Conservation (phyloP, 2,329 filamentous ascomycete species). For the Tolypocladium pustulatum region DNA sequence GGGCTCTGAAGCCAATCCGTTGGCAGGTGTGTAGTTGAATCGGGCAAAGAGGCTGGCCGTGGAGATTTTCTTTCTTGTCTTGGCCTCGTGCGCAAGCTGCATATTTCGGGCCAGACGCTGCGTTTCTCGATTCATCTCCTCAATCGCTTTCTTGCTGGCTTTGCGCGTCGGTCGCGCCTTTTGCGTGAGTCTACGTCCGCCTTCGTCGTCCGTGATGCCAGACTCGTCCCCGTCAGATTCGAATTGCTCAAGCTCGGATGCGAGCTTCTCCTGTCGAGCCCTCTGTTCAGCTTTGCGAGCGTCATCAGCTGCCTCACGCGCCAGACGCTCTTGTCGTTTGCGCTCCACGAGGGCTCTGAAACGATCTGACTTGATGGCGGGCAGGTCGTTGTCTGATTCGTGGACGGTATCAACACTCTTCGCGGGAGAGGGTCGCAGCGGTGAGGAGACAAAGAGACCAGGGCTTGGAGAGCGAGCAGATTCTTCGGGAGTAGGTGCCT, state of each 20-base stretch:
- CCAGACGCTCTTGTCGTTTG: slow-evolving; percentile 62
- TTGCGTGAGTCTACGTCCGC: slow-evolving; percentile 58
- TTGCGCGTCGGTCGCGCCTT: slow-evolving; percentile 62
- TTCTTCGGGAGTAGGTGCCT: slow-evolving; percentile 19
- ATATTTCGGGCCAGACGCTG: slow-evolving; percentile 83
- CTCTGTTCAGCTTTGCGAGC: slow-evolving; percentile 33
- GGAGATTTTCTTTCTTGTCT: slow-evolving; percentile 82
- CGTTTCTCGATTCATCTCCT: slow-evolving; percentile 92
- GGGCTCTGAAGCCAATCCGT: slow-evolving; percentile 15
- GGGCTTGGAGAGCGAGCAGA: slow-evolving; percentile 22
- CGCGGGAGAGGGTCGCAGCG: slow-evolving; percentile 23
- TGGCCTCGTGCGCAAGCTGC: slow-evolving; percentile 82
- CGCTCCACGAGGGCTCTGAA: slow-evolving; percentile 63
- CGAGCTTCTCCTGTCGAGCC: slow-evolving; percentile 23
- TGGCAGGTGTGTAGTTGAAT: slow-evolving; percentile 60
- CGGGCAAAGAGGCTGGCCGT: slow-evolving; percentile 73
- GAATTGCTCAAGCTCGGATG: slow-evolving; percentile 23
- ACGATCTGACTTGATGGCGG: slow-evolving; percentile 41
- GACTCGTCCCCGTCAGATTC: slow-evolving; percentile 29
- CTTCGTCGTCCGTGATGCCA: slow-evolving; percentile 51
- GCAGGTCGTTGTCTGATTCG: slow-evolving; percentile 36
- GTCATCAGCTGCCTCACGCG: slow-evolving; percentile 50
- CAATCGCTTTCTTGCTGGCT: slow-evolving; percentile 86
- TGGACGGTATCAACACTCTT: slow-evolving; percentile 21
- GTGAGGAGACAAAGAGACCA: slow-evolving; percentile 47